Evolutionary conservation across 108 stramenopile genomes (phyloP).

Genomic region (Conticribra weissflogii): DNA sequence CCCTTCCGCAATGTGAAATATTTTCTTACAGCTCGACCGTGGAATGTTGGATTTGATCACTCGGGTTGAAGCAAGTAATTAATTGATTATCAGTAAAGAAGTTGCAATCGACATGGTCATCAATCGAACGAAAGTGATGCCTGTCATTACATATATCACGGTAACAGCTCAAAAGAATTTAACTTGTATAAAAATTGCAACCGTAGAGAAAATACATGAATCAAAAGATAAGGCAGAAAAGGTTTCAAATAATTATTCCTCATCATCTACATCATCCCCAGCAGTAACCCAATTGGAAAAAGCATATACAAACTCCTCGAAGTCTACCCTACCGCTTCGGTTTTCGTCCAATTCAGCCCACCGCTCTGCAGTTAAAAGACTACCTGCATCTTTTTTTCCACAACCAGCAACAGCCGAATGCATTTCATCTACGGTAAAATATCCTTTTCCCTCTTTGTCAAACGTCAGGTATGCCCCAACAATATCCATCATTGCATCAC

Average conservation of each 20-base stretch:
- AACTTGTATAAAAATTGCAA: too few species aligned
- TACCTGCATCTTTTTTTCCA: slow-evolving; percentile 46
- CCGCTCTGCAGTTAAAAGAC: slow-evolving; percentile 44
- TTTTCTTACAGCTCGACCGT: too few species aligned
- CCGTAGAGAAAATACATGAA: too few species aligned
- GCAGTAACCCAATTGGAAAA: slow-evolving; percentile 52
- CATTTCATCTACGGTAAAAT: slow-evolving; percentile 55
- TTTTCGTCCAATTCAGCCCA: slow-evolving; percentile 52
- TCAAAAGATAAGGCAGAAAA: too few species aligned
- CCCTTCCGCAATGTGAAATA: too few species aligned
- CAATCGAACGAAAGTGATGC: too few species aligned
- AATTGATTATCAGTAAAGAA: too few species aligned
- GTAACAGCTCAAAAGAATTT: too few species aligned
- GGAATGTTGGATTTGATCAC: too few species aligned
- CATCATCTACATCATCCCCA: slow-evolving; percentile 44
- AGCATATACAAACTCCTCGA: slow-evolving; percentile 52
- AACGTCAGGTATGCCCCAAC: slow-evolving; percentile 52
- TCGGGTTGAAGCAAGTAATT: too few species aligned
- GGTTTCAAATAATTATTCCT: not conserved
- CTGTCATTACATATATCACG: too few species aligned
- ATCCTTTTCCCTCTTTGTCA: slow-evolving; percentile 50
- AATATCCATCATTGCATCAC: slow-evolving; percentile 57
- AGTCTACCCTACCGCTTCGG: slow-evolving; percentile 45
- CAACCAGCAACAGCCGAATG: slow-evolving; percentile 32
- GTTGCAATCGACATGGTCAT: too few species aligned